Percentiles rank a stretch among this genome's conserved stretches.
phyloP scores from a whole-genome alignment of 345 rosid species.

The Gossypium bickii region DNA sequence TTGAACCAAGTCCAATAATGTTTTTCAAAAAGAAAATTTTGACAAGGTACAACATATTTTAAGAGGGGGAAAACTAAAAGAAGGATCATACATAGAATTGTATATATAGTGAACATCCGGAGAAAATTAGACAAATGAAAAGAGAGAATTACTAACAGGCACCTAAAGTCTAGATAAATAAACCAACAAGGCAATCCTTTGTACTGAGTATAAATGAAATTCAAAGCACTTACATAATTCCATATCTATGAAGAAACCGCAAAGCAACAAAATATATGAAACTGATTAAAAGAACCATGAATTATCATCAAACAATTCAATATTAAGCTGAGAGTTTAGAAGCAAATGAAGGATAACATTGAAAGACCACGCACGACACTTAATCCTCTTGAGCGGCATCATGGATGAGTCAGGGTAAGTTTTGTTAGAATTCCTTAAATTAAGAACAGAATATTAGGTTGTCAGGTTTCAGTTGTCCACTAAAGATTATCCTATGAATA shows the following conservation, averaged over 20 bases:
- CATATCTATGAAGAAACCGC: not conserved
- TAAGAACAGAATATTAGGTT: no score
- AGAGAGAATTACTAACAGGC: not conserved
- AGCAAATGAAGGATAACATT: not conserved
- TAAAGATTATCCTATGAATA: no score
- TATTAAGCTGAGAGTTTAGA: not conserved
- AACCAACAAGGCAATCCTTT: not conserved
- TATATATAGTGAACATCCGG: not conserved
- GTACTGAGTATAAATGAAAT: not conserved
- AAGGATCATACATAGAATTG: not conserved
- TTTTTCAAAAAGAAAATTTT: not conserved
- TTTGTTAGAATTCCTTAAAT: no score
- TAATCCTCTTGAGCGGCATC: no score
- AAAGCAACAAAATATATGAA: not conserved
- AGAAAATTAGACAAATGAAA: not conserved
- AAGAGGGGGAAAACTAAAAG: not conserved
- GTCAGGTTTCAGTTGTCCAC: no score
- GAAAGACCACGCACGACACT: no score
- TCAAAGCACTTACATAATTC: not conserved
- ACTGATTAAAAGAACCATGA: not conserved
- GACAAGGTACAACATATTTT: not conserved
- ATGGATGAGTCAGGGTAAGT: no score
- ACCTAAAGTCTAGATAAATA: not conserved
- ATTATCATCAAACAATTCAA: not conserved
- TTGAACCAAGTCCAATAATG: not conserved